A percentile compares a stretch with the other conserved stretches of the same genome.
These are phyloP conservation scores for Penicillium parvum DNA, from an alignment of 495 filamentous ascomycete species.

Conservation along the genomic window DNA sequence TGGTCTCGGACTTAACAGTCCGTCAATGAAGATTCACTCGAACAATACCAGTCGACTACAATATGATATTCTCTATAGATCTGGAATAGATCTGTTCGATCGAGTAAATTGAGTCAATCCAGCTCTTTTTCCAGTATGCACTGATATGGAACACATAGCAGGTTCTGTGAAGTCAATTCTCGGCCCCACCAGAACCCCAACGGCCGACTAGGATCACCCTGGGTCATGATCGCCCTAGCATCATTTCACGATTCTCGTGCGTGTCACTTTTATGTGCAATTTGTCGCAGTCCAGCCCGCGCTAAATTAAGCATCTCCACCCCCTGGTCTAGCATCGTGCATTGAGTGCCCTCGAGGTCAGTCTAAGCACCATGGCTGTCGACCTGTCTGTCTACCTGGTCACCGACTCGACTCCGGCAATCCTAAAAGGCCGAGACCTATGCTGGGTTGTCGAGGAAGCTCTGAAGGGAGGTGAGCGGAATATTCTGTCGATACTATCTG, in stretches of 20 bases:
- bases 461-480: constrained; percentile 58
- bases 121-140: background rate
- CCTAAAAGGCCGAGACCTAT: constrained; percentile 65
- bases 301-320: background rate
- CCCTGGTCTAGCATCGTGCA: background rate
- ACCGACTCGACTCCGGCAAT: constrained; percentile 85
- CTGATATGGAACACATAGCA: too few relatives aligned
- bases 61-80: too few relatives aligned
- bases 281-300: background rate
- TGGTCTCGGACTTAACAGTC: constrained; percentile 17
- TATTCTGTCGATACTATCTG: background rate
- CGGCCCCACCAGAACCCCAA: constrained; percentile 21
- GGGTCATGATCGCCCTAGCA: constrained; percentile 7
- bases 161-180: constrained; percentile 15
- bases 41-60: too few relatives aligned
- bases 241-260: constrained; percentile 1
- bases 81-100: too few relatives aligned
- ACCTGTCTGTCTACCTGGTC: constrained; percentile 79
- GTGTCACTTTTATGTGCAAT: background rate
- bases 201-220: constrained; percentile 10
- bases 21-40: background rate
- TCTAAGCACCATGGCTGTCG: constrained; percentile 28
- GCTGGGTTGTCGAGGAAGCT: constrained; percentile 69
- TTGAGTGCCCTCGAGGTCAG: background rate
- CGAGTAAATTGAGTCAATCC: too few relatives aligned